phyloP scores from a whole-genome alignment of 768 basidiomycete genomes.

The Lepiota venenata region DNA sequence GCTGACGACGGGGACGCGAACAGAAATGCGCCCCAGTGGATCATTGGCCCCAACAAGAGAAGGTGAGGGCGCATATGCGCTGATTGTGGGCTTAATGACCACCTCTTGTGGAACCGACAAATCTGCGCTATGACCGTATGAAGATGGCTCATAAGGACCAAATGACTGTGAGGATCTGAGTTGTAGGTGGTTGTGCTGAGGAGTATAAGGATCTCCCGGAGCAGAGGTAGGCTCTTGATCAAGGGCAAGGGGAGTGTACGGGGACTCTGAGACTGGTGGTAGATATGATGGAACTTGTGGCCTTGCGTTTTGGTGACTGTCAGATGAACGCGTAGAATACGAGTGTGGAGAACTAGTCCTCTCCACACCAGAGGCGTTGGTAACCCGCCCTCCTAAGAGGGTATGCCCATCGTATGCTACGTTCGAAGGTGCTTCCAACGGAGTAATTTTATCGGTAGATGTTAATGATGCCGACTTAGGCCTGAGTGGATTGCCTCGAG shows the following conservation, averaged over 20 bases:
- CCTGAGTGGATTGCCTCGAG: background rate
- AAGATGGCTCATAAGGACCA: background rate
- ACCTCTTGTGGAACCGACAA: conserved; percentile 25
- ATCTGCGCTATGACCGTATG: background rate
- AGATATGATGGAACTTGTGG: conserved; percentile 2
- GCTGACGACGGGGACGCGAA: conserved; percentile 73
- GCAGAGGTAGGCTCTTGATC: background rate
- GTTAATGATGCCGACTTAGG: background rate
- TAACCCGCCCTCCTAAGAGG: conserved; percentile 20
- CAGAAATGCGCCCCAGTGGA: conserved; percentile 69
- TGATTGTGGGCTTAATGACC: conserved; percentile 35
- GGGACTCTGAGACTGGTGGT: conserved; percentile 4
- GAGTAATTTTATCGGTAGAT: background rate
- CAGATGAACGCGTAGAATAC: conserved; percentile 19
- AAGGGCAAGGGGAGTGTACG: background rate
- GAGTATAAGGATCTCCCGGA: background rate
- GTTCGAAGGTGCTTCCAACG: background rate
- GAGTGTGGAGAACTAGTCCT: conserved; percentile 29
- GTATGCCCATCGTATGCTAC: conserved; percentile 31
- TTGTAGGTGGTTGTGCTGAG: background rate
- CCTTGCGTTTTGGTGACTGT: conserved; percentile 21
- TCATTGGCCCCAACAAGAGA: conserved; percentile 82
- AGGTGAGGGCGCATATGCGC: conserved; percentile 80
- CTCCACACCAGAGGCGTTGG: conserved; percentile 22
- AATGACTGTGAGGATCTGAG: background rate